Base-by-base conservation (phyloP, 1,284 basidiomycete genomes). In the Rhodotorula sp. region DNA sequence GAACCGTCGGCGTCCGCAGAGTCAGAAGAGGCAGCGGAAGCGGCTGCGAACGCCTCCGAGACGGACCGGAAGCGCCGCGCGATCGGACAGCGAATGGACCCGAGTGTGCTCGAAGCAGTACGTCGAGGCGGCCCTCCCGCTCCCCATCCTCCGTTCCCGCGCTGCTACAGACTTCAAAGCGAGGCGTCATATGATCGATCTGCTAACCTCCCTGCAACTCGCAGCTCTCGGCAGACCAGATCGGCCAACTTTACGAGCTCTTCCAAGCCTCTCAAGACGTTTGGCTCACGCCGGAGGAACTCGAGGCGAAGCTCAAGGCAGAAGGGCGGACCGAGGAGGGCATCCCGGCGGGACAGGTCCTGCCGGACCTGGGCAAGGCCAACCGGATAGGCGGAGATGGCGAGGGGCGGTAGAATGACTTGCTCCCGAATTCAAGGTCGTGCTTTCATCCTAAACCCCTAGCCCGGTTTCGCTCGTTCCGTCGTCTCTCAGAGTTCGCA, bases 161-260 rank as follows among this genome's bases (percentile, higher is more conserved):
- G 5, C 45, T 52, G 10, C 49, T 18, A 7, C 31, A 5, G n/a
- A n/a, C 7, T 26, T 12, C 55, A 18, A 31, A 26, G 2, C 55
- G n/a, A 15, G 12, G 38, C 16, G 38, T 26, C 45, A 7, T 47
- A n/a, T n/a, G n/a, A 7, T 10, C 23, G 5, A 3, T 23, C 14
- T 12, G 15, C 47, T 23, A 14, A 21, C 60, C 7, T 15, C 4
- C 4, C 18, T 19, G 5, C 18, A 18, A 31, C 26, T 26, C 38
- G 14, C 66, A 93, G 89, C 89, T 97, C 87, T 93, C 90, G n/a
- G 82, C 85, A n/a, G 90, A 95, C 80, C 93, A 97, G 80, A 84
- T 95, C 7, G 90, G 90, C 2, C 93, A 97, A 80, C 82, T 97
- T 57, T 93, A 95, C 79, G 92, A 95, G 80, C 85, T 97, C 69